Conservation (phyloP, 495 filamentous ascomycete species). For the Daldinia caldariorum region DNA sequence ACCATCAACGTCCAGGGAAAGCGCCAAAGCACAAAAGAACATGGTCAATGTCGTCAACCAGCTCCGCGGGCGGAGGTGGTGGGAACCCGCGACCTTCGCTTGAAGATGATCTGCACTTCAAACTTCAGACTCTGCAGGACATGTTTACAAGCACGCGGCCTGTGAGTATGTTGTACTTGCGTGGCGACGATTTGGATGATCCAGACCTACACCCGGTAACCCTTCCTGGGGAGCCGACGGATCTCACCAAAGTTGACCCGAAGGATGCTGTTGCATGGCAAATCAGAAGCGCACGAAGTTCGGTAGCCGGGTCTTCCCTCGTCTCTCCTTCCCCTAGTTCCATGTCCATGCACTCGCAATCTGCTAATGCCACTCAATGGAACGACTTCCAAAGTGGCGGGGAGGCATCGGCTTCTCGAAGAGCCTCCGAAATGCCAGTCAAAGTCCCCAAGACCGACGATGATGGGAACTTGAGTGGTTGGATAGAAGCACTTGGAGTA, state of each 20-base stretch:
- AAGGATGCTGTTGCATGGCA: slow-evolving; percentile 65
- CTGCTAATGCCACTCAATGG: slow-evolving; percentile 55
- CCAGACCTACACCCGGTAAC: slow-evolving; percentile 86
- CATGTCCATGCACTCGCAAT: slow-evolving; percentile 65
- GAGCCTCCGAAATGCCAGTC: slow-evolving; percentile 61
- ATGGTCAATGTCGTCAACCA: slow-evolving; percentile 94
- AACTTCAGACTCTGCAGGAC: slow-evolving; percentile 84
- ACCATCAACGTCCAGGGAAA: slow-evolving; percentile 72
- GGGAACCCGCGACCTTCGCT: slow-evolving; percentile 63
- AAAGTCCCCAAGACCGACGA: slow-evolving; percentile 59
- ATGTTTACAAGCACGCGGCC: slow-evolving; percentile 95
- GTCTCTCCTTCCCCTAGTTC: slow-evolving; percentile 79
- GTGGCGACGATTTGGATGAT: slow-evolving; percentile 85
- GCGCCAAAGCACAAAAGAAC: slow-evolving; percentile 89
- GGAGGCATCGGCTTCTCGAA: slow-evolving; percentile 52
- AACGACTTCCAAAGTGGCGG: slow-evolving; percentile 51
- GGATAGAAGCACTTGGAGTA: slow-evolving; percentile 91
- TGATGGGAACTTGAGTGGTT: slow-evolving; percentile 71
- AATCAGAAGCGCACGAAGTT: slow-evolving; percentile 65
- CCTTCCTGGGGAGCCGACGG: slow-evolving; percentile 72
- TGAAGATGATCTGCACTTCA: slow-evolving; percentile 90
- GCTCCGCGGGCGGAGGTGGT: slow-evolving; percentile 65
- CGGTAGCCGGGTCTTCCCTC: slow-evolving; percentile 65
- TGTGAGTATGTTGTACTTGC: slow-evolving; percentile 83
- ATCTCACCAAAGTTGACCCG: slow-evolving; percentile 66